Evolutionary conservation across 1,284 basidiomycete genomes (phyloP).

Genomic region (Ceraceosorus guamensis): DNA sequence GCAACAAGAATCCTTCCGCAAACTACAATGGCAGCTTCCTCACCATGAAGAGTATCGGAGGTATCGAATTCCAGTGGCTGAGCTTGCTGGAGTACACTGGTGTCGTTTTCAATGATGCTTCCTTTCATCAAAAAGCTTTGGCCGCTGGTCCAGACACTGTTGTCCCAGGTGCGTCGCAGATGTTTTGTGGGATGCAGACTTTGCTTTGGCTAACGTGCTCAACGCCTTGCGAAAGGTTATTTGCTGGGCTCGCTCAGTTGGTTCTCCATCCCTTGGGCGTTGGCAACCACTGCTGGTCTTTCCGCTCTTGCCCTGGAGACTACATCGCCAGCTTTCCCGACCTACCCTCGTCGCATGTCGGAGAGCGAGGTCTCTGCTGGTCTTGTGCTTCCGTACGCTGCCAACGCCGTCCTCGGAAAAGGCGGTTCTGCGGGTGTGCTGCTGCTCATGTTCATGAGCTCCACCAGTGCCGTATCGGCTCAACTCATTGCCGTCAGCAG

Average conservation of each 20-base stretch:
- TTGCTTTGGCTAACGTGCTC: too few relatives aligned
- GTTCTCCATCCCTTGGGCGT: conserved; percentile 36
- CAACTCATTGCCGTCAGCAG: conserved; percentile 32
- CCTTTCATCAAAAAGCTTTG: conserved; percentile 36
- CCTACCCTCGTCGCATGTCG: conserved; percentile 29
- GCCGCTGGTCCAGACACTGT: conserved; percentile 31
- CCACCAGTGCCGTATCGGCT: conserved; percentile 37
- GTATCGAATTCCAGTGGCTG: conserved; percentile 26
- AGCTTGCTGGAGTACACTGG: conserved; percentile 33
- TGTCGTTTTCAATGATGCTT: conserved; percentile 30
- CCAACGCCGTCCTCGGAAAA: conserved; percentile 33
- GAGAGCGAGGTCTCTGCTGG: conserved; percentile 32
- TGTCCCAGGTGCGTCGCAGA: conserved; percentile 10
- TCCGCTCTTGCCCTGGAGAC: conserved; percentile 35
- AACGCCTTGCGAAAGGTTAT: conserved; percentile 14
- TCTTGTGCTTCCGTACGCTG: conserved; percentile 35
- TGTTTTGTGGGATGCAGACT: too few relatives aligned
- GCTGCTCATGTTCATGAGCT: conserved; percentile 40
- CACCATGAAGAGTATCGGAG: conserved; percentile 32
- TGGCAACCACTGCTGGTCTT: conserved; percentile 36
- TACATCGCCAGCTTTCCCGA: conserved; percentile 30
- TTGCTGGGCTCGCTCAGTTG: conserved; percentile 35
- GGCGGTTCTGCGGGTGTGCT: conserved; percentile 31
- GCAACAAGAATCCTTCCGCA: conserved; percentile 10
- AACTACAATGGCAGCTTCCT: conserved; percentile 26